These are phyloP conservation scores for Linderina pennispora DNA, from an alignment of 192 early-diverging fungal species.

Conservation along the genomic window DNA sequence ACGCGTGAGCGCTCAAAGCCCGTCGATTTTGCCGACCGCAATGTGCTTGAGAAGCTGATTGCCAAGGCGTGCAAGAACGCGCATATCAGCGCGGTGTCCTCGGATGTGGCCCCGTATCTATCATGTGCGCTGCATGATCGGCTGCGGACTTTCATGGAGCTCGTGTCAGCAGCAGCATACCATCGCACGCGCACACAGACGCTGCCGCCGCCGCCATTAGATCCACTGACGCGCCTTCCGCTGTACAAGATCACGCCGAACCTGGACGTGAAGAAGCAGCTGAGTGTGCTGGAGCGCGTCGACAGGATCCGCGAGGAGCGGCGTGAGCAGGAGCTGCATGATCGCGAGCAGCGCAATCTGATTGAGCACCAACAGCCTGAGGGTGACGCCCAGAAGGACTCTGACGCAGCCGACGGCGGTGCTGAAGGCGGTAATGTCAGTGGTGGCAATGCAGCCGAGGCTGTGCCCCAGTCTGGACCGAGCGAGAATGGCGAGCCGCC, in stretches of 20 bases:
- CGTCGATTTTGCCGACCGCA: slow-evolving; percentile 9
- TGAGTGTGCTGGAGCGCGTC: slow-evolving; percentile 62
- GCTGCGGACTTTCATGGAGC: slow-evolving; percentile 55
- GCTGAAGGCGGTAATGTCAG: no score
- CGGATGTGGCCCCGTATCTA: slow-evolving; percentile 57
- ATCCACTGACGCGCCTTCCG: slow-evolving; percentile 48
- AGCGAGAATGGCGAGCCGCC: slow-evolving; percentile 29
- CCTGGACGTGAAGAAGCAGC: slow-evolving; percentile 63
- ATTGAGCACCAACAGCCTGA: slow-evolving; percentile 15
- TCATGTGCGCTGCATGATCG: slow-evolving; percentile 66
- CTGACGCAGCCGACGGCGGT: not conserved
- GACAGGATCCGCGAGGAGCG: slow-evolving; percentile 60
- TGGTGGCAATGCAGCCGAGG: slow-evolving; percentile 2
- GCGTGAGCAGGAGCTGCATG: slow-evolving; percentile 44
- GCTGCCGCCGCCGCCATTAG: slow-evolving; percentile 53
- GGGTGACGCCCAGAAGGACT: not conserved
- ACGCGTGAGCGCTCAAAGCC: slow-evolving; percentile 14
- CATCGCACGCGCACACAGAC: slow-evolving; percentile 61
- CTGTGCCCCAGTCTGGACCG: slow-evolving; percentile 1
- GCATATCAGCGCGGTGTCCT: slow-evolving; percentile 43
- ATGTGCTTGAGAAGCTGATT: slow-evolving; percentile 9
- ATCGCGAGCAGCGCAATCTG: slow-evolving; percentile 35
- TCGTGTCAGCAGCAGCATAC: slow-evolving; percentile 64
- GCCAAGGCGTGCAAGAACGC: slow-evolving; percentile 9
- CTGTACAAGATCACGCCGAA: slow-evolving; percentile 62